Evolutionary conservation across 2,329 filamentous ascomycete species (phyloP), one percentile per base, ranked within the genome.

Genomic region (Colletotrichum siamense): DNA sequence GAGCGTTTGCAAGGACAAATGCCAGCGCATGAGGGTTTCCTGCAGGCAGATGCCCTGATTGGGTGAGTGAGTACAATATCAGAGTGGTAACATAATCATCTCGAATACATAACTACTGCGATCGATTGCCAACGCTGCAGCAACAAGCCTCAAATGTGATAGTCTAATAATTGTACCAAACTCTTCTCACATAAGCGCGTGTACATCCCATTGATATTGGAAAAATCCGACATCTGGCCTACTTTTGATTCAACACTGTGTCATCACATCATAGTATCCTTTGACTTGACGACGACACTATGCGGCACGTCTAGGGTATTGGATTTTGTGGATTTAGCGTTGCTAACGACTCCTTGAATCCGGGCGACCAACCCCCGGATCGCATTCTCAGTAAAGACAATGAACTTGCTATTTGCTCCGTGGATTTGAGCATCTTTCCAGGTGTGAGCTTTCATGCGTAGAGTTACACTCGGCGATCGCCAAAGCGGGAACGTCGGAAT

Each of bases 11-110:
- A 16, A 16, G 36, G 15, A 39, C 3, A 8, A 39, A 39, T 8
- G 36, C 36, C 7, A 8, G 3, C 3, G 36, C 7, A 39, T 16
- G 15, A 16, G 34, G 0, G 1, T 16, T 36, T 15, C 3, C 3
- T 36, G 7, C 15, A 16, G 2, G 34, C 6, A 36, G 34, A 36
- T 36, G 34, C 34, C 7, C 34, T 16, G 15, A 36, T 4, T 36
- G 13, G 13, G 6, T 36, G 15, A 13, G 13, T 16, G 13, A 15
- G 34, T 36, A 16, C 7, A 8, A 36, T 1, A 36, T 5, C 34
- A 0, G 6, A 36, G 13, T 36, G 6, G 13, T 8, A 15, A 16
- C 15, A 36, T 15, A 36, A 36, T 8, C 4, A 36, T 36, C 13
- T 36, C 34, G 1, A 18, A 39, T 18, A 18, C 1, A 39, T 18